phyloP scores from a whole-genome alignment of 805 yeast genomes.

The Candida nonsorbophila region DNA sequence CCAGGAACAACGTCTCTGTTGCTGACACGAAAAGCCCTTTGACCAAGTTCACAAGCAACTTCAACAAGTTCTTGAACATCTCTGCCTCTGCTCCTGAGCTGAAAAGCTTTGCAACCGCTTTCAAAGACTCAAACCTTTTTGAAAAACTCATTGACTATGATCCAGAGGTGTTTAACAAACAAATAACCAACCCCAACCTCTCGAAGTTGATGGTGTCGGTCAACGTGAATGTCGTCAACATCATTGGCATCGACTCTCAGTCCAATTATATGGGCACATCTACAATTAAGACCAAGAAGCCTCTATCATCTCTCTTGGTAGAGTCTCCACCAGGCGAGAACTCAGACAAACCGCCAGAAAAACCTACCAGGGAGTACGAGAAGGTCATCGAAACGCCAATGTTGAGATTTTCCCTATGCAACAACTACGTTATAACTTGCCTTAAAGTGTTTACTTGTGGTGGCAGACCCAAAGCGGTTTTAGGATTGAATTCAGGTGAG shows the following conservation, averaged over 20 bases:
- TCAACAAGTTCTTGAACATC: conserved; percentile 20
- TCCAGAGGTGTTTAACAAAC: conserved; percentile 3
- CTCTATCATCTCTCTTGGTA: conserved; percentile 16
- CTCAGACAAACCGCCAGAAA: not conserved
- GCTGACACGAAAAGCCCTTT: conserved; percentile 19
- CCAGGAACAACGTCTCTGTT: conserved; percentile 4
- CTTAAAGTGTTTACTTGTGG: conserved; percentile 23
- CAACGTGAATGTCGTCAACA: conserved; percentile 48
- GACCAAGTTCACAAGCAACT: conserved; percentile 26
- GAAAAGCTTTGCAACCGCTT: conserved; percentile 3
- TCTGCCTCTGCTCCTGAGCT: conserved; percentile 2
- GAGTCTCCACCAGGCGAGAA: not conserved
- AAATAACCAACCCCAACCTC: conserved; percentile 5
- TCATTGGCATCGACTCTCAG: conserved; percentile 30
- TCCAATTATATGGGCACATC: conserved; percentile 17
- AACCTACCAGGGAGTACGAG: conserved; percentile 10
- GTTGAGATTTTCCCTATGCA: conserved; percentile 34
- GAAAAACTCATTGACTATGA: conserved; percentile 6
- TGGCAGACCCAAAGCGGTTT: conserved; percentile 42
- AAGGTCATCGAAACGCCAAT: conserved; percentile 41
- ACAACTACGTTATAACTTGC: conserved; percentile 34
- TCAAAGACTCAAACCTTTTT: conserved; percentile 4
- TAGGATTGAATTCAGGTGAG: conserved; percentile 69
- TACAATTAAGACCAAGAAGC: conserved; percentile 13
- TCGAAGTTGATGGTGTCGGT: conserved; percentile 35